Evolutionary conservation across 495 filamentous ascomycete species (phyloP).

Genomic region (Tirmania nivea): DNA sequence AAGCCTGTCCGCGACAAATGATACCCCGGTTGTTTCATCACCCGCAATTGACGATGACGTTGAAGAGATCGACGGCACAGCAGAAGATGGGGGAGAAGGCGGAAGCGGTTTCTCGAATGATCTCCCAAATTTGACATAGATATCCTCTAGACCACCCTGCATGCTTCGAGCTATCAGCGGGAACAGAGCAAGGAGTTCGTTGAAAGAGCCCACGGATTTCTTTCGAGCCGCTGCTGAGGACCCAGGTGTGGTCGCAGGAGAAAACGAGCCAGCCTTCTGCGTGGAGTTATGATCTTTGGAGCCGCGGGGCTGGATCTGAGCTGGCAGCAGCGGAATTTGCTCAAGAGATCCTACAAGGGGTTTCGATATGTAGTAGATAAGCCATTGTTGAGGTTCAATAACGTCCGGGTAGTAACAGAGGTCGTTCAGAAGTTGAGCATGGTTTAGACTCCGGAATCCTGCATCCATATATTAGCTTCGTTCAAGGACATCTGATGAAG

Average conservation of each 20-base stretch:
- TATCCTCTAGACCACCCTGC: conserved; percentile 71
- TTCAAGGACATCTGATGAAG: not conserved
- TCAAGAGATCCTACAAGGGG: conserved; percentile 77
- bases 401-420: conserved; percentile 69
- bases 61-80: conserved; percentile 20
- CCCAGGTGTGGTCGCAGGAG: conserved; percentile 2
- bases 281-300: not conserved
- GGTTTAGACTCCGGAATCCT: conserved; percentile 85
- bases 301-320: conserved; percentile 5
- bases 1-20: not conserved
- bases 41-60: conserved; percentile 10
- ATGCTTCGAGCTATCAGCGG: conserved; percentile 95
- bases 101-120: conserved; percentile 71
- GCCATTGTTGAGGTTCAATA: conserved; percentile 68
- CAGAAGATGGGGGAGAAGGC: conserved; percentile 38
- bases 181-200: conserved; percentile 75
- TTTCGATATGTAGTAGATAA: conserved; percentile 88
- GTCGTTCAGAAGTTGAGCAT: conserved; percentile 74
- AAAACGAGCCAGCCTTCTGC: not conserved
- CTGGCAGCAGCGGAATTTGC: conserved; percentile 26
- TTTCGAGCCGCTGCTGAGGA: conserved; percentile 29
- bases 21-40: not conserved
- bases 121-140: conserved; percentile 73
- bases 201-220: conserved; percentile 77
- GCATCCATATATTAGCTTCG: not conserved